Conservation (phyloP, 768 basidiomycete species). For the Lentinus brumalis region DNA sequence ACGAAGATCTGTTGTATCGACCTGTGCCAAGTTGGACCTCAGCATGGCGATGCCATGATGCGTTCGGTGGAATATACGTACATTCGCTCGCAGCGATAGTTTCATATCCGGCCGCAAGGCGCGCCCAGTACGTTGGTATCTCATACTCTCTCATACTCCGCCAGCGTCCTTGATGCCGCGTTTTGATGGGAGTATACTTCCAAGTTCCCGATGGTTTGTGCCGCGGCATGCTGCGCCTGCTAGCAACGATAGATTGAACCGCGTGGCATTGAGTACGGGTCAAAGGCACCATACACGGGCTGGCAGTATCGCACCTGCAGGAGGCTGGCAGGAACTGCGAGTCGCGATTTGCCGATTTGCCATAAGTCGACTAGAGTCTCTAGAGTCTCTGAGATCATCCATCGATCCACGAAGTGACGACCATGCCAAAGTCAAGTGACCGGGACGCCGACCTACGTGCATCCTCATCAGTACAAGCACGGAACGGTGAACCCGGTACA, state of each 20-base stretch:
- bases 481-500: neutral
- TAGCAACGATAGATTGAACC: neutral
- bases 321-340: neutral
- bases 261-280: neutral
- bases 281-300: neutral
- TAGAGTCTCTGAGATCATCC: neutral
- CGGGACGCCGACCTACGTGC: neutral
- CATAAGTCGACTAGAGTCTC: constrained; percentile 1
- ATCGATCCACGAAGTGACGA: neutral
- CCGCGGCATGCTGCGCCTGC: neutral
- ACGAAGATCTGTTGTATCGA: neutral
- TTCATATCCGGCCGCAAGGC: neutral
- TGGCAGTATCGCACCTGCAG: neutral
- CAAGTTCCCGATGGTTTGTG: neutral
- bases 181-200: constrained; percentile 3
- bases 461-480: neutral
- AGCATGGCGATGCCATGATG: neutral
- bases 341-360: neutral
- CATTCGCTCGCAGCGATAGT: neutral
- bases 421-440: neutral
- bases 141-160: neutral
- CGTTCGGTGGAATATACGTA: neutral
- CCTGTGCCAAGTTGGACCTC: neutral
- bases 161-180: constrained; percentile 2
- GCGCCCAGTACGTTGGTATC: neutral